Evolutionary conservation across 169 alveolate genomes (phyloP), one percentile per base, ranked within the genome.

Genomic region (Eimeria necatrix): DNA sequence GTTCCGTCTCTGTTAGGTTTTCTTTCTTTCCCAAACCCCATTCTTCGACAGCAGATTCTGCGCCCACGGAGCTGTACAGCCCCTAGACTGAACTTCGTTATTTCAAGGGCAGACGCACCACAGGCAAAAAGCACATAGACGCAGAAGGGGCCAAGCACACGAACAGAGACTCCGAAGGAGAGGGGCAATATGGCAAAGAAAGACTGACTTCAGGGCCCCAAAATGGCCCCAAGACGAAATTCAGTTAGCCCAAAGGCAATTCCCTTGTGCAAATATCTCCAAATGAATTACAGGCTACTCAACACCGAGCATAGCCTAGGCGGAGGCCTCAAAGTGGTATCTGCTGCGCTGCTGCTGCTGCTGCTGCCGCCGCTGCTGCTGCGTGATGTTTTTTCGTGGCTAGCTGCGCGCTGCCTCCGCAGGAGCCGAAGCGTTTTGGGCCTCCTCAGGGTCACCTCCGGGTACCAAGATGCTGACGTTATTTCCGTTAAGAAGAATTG

Each of bases 381-480:
- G 68, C 68, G 22, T 56, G 68, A 10, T 56, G 68, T 56, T 2
- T 10, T 56, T 56, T 56, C 20, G 68, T 56, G 12, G 68, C 68
- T 56, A 18, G 12, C 41, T 32, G 41, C 41, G 41, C 20, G 68
- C 68, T 56, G 68, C 68, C 20, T 10, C 68, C 20, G 68, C 68
- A 14, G 68, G 22, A 56, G 68, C 68, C 12, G 20, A 10, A 56
- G 68, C 68, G 20, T 87, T 68, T 18, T 18, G 24, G 51, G 76
- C 85, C 86, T 91, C 95, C 24, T 76, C 92, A 46, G 97, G 97
- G 49, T 94, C 96, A 16, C 97, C 97, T 20, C 97, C 97, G 4
- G 97, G 97, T 49, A 96, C 95, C 92, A 96, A 92, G 96, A 96
- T 94, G 26, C 96, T 93, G 94, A 96, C 94, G 89, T 94, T 96